These are phyloP conservation scores for Auricularia heimuer DNA, from an alignment of 768 basidiomycete genomes.

Conservation along the genomic window DNA sequence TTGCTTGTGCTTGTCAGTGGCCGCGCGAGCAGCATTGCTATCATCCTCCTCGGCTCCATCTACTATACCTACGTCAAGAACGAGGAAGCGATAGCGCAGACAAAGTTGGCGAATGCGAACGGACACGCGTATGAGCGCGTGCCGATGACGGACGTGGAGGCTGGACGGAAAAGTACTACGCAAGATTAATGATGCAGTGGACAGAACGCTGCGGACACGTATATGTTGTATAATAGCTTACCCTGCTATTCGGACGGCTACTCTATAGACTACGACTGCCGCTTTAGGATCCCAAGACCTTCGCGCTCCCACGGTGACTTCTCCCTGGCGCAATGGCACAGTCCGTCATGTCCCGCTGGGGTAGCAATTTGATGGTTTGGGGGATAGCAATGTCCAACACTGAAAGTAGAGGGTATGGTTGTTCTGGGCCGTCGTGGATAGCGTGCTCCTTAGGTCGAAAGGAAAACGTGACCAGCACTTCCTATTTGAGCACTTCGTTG, in stretches of 20 bases:
- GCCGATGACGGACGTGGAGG: constrained; percentile 54
- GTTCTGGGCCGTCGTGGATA: no score
- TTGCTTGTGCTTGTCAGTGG: constrained; percentile 37
- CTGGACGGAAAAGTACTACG: constrained; percentile 24
- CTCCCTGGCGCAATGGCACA: no score
- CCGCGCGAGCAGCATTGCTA: constrained; percentile 68
- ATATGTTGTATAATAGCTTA: background rate
- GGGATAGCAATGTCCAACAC: no score
- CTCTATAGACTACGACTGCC: no score
- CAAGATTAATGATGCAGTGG: constrained; percentile 23
- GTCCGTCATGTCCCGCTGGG: no score
- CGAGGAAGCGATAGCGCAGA: constrained; percentile 6
- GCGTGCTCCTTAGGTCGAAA: no score
- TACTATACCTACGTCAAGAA: constrained; percentile 88
- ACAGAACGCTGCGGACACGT: constrained; percentile 11
- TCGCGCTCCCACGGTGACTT: no score
- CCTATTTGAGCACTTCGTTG: no score
- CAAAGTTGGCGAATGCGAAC: constrained; percentile 12
- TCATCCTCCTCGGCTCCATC: constrained; percentile 72
- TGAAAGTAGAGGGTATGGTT: no score
- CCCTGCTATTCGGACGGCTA: background rate
- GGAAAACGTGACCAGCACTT: no score
- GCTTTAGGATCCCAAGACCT: no score
- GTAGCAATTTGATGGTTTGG: no score
- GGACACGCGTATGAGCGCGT: constrained; percentile 47